Evolutionary conservation across 176 grass and related monocot genomes (phyloP).

Genomic region (Neostapfia colusana): DNA sequence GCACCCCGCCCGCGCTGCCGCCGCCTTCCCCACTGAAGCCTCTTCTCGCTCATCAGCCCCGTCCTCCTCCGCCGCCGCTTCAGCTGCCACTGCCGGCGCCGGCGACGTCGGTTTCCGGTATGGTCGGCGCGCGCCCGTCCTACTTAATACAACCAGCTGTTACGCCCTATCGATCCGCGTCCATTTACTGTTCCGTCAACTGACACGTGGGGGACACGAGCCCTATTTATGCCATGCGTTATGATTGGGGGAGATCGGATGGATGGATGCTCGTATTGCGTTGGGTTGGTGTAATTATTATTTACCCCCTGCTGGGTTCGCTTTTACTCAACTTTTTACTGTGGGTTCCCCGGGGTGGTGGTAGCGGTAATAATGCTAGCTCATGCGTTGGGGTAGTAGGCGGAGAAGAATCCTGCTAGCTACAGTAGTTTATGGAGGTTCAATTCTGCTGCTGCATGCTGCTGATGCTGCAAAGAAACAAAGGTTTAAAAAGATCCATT

Average conservation of each 20-base stretch:
- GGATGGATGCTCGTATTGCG: neutral
- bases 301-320: slow-evolving; percentile 23
- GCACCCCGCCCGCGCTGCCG: slow-evolving; percentile 21
- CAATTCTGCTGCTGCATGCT: neutral
- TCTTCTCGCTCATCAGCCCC: neutral
- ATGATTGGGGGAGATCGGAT: slow-evolving; percentile 43
- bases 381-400: slow-evolving; percentile 43
- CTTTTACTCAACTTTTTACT: slow-evolving; percentile 59
- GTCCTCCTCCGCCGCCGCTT: neutral
- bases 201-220: slow-evolving; percentile 28
- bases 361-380: slow-evolving; percentile 38
- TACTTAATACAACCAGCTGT: slow-evolving; percentile 20
- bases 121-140: slow-evolving; percentile 24
- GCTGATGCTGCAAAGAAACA: slow-evolving; percentile 12
- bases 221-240: slow-evolving; percentile 31
- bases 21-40: slow-evolving; percentile 28
- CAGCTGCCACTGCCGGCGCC: slow-evolving; percentile 37
- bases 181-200: slow-evolving; percentile 33
- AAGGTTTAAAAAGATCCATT: slow-evolving; percentile 22
- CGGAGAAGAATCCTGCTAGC: slow-evolving; percentile 5
- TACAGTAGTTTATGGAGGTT: slow-evolving; percentile 4
- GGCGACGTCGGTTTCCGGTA: slow-evolving; percentile 94
- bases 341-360: neutral
- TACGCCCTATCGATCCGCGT: slow-evolving; percentile 38
- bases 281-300: slow-evolving; percentile 35